Conservation (phyloP, 768 basidiomycete species). For the Favolaschia claudopus region DNA sequence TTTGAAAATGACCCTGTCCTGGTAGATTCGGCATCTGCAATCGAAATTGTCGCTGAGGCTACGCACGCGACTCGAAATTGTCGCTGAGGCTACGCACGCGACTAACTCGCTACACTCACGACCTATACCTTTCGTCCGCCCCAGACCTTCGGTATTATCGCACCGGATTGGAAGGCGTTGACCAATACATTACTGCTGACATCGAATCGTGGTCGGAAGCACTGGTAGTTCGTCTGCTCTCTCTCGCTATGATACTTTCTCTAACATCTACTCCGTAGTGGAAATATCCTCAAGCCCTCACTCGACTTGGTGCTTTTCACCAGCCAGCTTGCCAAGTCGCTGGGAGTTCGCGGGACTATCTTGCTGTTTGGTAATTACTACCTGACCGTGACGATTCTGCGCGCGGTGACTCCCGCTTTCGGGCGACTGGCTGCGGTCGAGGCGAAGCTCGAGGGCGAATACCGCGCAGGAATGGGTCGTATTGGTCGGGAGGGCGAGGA, state of each 20-base stretch:
- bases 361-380: constrained; percentile 87
- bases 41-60: constrained; percentile 84
- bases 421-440: constrained; percentile 89
- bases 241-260: not conserved
- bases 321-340: constrained; percentile 84
- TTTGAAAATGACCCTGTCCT: not conserved
- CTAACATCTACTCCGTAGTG: constrained; percentile 52
- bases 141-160: constrained; percentile 79
- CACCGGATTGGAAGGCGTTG: constrained; percentile 72
- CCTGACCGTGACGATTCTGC: constrained; percentile 81
- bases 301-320: constrained; percentile 93
- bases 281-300: constrained; percentile 91
- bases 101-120: constrained; percentile 89
- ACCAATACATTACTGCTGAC: constrained; percentile 94
- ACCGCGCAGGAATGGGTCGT: constrained; percentile 84
- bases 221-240: constrained; percentile 75
- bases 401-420: constrained; percentile 91
- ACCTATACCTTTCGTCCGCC: constrained; percentile 84
- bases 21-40: constrained; percentile 87
- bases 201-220: constrained; percentile 89
- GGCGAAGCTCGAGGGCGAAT: constrained; percentile 90
- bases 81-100: constrained; percentile 84
- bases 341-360: constrained; percentile 85
- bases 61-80: too few species aligned
- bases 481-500: constrained; percentile 93